phyloP scores from a whole-genome alignment of 1,139 yeast genomes.

The Candida tetrigidarum region DNA sequence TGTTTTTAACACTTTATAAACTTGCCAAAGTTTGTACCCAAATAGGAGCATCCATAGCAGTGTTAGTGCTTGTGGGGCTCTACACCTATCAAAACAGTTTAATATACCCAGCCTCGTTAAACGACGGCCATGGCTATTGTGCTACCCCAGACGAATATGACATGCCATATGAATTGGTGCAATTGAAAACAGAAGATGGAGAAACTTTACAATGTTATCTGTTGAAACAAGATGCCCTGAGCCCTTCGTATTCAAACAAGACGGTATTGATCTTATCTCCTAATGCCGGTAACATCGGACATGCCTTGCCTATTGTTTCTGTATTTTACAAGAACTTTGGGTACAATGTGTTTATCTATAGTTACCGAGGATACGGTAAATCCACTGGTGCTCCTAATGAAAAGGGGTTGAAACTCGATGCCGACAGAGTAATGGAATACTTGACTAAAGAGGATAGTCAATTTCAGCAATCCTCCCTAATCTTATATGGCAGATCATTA shows the following conservation, averaged over 20 bases:
- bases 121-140: constrained; percentile 75
- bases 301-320: constrained; percentile 81
- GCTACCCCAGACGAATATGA: constrained; percentile 78
- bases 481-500: constrained; percentile 85
- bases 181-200: constrained; percentile 71
- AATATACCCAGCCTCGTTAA: constrained; percentile 82
- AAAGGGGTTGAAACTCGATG: constrained; percentile 80
- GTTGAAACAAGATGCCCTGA: constrained; percentile 50
- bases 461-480: constrained; percentile 55
- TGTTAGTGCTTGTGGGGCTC: constrained; percentile 53
- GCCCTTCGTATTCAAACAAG: constrained; percentile 53
- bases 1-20: constrained; percentile 9
- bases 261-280: constrained; percentile 86
- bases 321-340: constrained; percentile 66
- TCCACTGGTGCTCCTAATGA: constrained; percentile 84
- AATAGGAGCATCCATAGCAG: constrained; percentile 41
- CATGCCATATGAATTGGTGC: constrained; percentile 68
- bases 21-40: constrained; percentile 25
- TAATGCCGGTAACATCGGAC: constrained; percentile 97
- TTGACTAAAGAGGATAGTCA: constrained; percentile 55
- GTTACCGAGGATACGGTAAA: constrained; percentile 91
- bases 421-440: constrained; percentile 70
- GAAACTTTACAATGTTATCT: constrained; percentile 47
- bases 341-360: constrained; percentile 82
- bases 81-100: constrained; percentile 70